Evolutionary conservation across 2,329 filamentous ascomycete genomes (phyloP).

Genomic region (Ascochyta fabae): DNA sequence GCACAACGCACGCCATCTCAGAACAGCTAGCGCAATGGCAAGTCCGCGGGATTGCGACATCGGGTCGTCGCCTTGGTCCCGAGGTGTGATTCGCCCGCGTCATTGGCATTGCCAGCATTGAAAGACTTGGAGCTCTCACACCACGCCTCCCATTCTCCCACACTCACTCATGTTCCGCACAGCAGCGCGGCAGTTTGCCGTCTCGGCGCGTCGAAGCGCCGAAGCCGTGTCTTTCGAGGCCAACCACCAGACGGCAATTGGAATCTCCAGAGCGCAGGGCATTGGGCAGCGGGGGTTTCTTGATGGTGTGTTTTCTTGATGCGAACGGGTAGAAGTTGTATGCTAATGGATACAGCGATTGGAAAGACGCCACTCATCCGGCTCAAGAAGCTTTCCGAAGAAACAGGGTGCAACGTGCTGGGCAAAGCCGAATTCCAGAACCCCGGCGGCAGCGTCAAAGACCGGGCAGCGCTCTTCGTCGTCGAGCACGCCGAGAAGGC

Average conservation of each 20-base stretch:
- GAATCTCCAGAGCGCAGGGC: conserved; percentile 80
- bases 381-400: conserved; percentile 82
- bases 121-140: conserved; percentile 6
- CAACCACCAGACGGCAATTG: conserved; percentile 67
- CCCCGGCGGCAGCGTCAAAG: conserved; percentile 94
- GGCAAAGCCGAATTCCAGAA: conserved; percentile 99
- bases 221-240: conserved; percentile 57
- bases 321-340: too few relatives aligned
- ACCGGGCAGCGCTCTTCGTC: conserved; percentile 92
- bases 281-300: conserved; percentile 76
- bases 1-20: background rate
- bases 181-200: conserved; percentile 70
- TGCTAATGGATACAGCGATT: conserved; percentile 69
- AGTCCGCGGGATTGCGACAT: conserved; percentile 15
- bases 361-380: conserved; percentile 96
- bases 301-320: conserved; percentile 67
- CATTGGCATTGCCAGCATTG: background rate
- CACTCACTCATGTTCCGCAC: conserved; percentile 69
- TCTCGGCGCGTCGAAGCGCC: conserved; percentile 63
- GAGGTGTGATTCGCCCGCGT: conserved; percentile 10
- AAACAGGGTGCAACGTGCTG: conserved; percentile 91
- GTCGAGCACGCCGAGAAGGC: conserved; percentile 91
- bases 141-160: background rate
- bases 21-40: background rate
- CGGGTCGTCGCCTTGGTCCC: conserved; percentile 12